A percentile compares a stretch with the other conserved stretches of the same genome.
Conservation (phyloP, 1,284 basidiomycete species). For the Tilletia horrida region DNA sequence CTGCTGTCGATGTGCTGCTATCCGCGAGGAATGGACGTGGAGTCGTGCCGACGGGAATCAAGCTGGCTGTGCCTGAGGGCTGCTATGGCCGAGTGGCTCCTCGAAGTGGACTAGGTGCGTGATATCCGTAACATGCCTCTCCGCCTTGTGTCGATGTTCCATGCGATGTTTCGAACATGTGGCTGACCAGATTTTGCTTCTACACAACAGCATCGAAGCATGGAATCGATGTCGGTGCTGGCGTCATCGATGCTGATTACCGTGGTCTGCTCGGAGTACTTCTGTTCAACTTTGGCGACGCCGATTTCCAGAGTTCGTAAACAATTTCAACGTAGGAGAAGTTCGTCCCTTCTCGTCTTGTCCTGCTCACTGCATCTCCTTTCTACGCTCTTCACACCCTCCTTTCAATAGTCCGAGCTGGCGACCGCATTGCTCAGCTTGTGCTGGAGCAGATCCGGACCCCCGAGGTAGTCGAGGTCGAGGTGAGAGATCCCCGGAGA, state of each 20-base stretch:
- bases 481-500: too few relatives aligned
- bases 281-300: constrained; percentile 80
- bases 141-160: background rate
- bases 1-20: constrained; percentile 59
- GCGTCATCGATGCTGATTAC: constrained; percentile 94
- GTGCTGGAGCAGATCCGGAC: constrained; percentile 87
- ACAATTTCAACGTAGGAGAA: too few relatives aligned
- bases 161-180: too few relatives aligned
- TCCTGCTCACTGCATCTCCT: too few relatives aligned
- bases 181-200: background rate
- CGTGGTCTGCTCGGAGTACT: constrained; percentile 88
- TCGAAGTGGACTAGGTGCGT: constrained; percentile 81
- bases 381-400: background rate
- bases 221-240: constrained; percentile 94
- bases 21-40: constrained; percentile 67
- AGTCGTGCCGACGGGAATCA: constrained; percentile 82
- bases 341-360: too few relatives aligned
- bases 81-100: constrained; percentile 96
- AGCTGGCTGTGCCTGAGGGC: constrained; percentile 83
- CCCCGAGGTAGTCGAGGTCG: constrained; percentile 78
- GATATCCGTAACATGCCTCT: background rate
- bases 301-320: constrained; percentile 75
- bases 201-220: constrained; percentile 75
- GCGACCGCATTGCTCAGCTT: constrained; percentile 90
- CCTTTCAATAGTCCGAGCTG: constrained; percentile 68